These are phyloP conservation scores for Epichloe coenophiala DNA, from an alignment of 2,329 filamentous ascomycete genomes.

Conservation along the genomic window DNA sequence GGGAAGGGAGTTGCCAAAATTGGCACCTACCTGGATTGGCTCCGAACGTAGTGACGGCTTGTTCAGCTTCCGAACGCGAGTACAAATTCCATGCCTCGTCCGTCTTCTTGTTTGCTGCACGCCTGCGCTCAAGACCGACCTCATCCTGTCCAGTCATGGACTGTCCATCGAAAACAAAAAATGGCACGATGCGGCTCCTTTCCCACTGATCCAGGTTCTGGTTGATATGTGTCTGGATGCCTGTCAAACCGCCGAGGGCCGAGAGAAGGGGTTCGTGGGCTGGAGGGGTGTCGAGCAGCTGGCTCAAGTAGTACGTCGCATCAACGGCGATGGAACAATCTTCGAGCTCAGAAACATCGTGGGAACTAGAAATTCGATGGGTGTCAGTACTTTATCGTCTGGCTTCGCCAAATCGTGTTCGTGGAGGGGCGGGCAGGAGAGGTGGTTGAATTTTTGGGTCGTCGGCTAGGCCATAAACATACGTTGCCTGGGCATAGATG, in stretches of 20 bases:
- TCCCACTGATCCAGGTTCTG: conserved; percentile 63
- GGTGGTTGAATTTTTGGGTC: not conserved
- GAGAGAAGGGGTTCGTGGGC: conserved; percentile 79
- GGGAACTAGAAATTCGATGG: conserved; percentile 27
- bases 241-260: conserved; percentile 79
- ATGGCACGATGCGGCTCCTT: conserved; percentile 54
- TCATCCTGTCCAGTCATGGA: conserved; percentile 65
- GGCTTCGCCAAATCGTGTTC: not conserved
- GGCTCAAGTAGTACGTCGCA: conserved; percentile 76
- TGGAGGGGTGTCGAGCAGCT: conserved; percentile 55
- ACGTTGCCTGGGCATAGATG: conserved; percentile 26
- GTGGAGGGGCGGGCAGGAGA: not conserved
- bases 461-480: conserved; percentile 9
- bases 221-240: conserved; percentile 62
- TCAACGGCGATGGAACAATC: conserved; percentile 71
- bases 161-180: conserved; percentile 88
- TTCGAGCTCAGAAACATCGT: conserved; percentile 56
- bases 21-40: conserved; percentile 48
- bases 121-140: conserved; percentile 48
- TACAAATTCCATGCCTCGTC: conserved; percentile 80
- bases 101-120: conserved; percentile 55
- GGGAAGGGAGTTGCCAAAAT: not conserved
- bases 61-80: conserved; percentile 62
- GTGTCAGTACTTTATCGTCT: not conserved
- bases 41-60: conserved; percentile 79